Base-by-base conservation (phyloP, 2,329 filamentous ascomycete genomes). In the Pseudonectria buxi region DNA sequence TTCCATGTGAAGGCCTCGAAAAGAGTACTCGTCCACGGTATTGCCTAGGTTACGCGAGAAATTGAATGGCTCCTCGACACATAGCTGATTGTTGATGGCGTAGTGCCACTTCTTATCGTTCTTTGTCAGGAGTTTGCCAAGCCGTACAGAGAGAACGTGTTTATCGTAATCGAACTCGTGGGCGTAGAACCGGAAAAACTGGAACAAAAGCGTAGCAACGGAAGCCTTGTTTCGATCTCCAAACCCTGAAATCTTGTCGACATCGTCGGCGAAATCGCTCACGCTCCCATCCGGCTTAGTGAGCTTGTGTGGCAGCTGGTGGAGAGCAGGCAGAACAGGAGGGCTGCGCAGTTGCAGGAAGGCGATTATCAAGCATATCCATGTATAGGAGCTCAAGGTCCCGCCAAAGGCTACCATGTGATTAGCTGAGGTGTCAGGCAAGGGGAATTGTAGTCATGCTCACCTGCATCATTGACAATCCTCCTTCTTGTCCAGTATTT, bases 361-460 rank as follows among this genome's bases (percentile, higher is more conserved):
- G 49, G 88, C 94, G 57, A 98, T 83, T 48, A 96, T 94, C 72
- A 98, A 78, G 62, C 92, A 98, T 57, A 96, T 96, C 92, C 92
- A 98, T 14, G 92, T 95, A 58, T 98, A 98, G 13, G 92, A 98
- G 62, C 90, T 96, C 41, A 98, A 72, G 6, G 92, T 98, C 38
- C 87, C 89, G 44, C 92, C 89, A 57, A 88, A 87, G 39, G 85
- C 92, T 94, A 56, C 24, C 27, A 11, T 25, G 30, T 27, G 34
- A 43, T 58, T 39, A 57, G 55, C 28, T 31, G 31, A 7, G 12
- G 18, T 25, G 11, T 29, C 4, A 16, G 7, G 14, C 37, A 11
- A 11, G 7, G 10, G 12, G 13, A 11, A 3, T 3, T 11, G 30
- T 13, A 26, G 30, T 26, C 26, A n/a, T 15, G 65, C 83, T 68